Evolutionary conservation across 2,329 filamentous ascomycete genomes (phyloP).

Genomic region (Fusarium brachygibbosum): DNA sequence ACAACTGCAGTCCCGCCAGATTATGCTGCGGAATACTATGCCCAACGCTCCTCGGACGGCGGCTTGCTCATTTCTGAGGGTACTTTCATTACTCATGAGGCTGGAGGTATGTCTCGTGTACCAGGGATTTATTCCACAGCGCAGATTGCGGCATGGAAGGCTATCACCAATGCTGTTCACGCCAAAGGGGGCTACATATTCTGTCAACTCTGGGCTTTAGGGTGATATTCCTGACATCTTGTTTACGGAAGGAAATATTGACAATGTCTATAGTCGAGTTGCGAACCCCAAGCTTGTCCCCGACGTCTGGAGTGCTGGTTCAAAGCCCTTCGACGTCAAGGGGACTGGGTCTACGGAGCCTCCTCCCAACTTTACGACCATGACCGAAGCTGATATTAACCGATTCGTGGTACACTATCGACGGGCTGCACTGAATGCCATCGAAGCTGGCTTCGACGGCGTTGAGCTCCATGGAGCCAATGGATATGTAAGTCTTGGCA

Average conservation of each 20-base stretch:
- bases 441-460: constrained; percentile 77
- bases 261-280: constrained; percentile 30
- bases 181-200: constrained; percentile 71
- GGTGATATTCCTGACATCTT: constrained; percentile 66
- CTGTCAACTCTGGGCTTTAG: constrained; percentile 73
- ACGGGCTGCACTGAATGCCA: constrained; percentile 65
- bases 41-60: constrained; percentile 60
- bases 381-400: constrained; percentile 76
- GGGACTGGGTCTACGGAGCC: constrained; percentile 25
- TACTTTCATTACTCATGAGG: constrained; percentile 58
- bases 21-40: constrained; percentile 61
- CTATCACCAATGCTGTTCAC: constrained; percentile 74
- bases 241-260: constrained; percentile 35
- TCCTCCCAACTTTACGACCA: constrained; percentile 56
- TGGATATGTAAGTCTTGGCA: constrained; percentile 63
- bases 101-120: constrained; percentile 50
- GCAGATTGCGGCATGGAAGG: constrained; percentile 72
- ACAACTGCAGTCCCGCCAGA: constrained; percentile 44
- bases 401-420: constrained; percentile 71
- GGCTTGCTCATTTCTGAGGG: constrained; percentile 61
- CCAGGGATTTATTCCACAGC: constrained; percentile 67
- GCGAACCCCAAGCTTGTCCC: constrained; percentile 39
- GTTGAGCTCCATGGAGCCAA: constrained; percentile 74
- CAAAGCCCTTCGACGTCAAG: constrained; percentile 22
- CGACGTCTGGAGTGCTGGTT: constrained; percentile 39